Base-by-base conservation (phyloP, 305 asterid species). In the Rubia peregrina region DNA sequence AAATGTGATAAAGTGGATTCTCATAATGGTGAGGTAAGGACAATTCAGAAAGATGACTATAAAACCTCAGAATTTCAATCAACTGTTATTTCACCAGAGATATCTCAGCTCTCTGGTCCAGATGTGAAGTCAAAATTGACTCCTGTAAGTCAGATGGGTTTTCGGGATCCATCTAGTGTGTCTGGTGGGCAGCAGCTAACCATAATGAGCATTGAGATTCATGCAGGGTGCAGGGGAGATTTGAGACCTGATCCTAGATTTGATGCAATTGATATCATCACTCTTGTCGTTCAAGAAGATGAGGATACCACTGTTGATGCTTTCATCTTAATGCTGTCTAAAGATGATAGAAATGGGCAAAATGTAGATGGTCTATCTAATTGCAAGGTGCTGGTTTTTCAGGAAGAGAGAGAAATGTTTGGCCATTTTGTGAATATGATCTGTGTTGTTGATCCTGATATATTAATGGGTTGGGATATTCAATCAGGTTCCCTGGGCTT, bases 141-240 rank as follows among this genome's bases (percentile, higher is more conserved):
- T 74, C 96, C 98, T 40, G 76, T 90, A 80, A 95, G 98, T 80
- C 99, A 95, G 85, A 83, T 76, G 81, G 97, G 97, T 43, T 91
- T 95, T 72, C 89, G 89, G 33, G 97, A 94, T 81, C 95, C 99
- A 51, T 95, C 98, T 40, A 89, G 93, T 80, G 84, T 81, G 66
- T 91, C 98, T 80, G 88, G 87, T 76, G 92, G 95, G 71, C 99
- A 91, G 88, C 97, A 95, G 92, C 82, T 95, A 80, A 87, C 96
- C 14, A 77, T 86, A 72, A 70, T 87, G 72, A 95, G 99, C 79
- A 77, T 95, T 61, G 99, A 95, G 87, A 88, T 95, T 80, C 97
- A 82, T 62, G 91, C 94, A 82, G 90, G 90, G 73, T 86, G 94
- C 69, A 90, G 98, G 86, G 98, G 95, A 72, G 93, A 91, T 87